Conservation (phyloP, 345 rosid genomes). For the rapeseed (Brassica napus) region Da-Ae NC_063436.1:9871001-9871500, state of each 20-base stretch:
- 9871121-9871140: constrained; percentile 76
- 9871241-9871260: background rate
- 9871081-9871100: constrained; percentile 83
- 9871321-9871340: constrained; percentile 45
- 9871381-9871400: constrained; percentile 58
- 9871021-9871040: constrained; percentile 48
- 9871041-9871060: constrained; percentile 75
- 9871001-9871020: constrained; percentile 83
- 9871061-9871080: constrained; percentile 74
- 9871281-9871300: constrained; percentile 20
- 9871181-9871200: constrained; percentile 63
- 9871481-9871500: constrained; percentile 58
- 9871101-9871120: constrained; percentile 86
- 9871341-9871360: constrained; percentile 35
- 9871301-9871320: constrained; percentile 12
- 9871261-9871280: constrained; percentile 10
- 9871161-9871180: constrained; percentile 58
- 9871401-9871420: constrained; percentile 82
- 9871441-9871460: constrained; percentile 61
- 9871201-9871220: constrained; percentile 79
- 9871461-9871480: constrained; percentile 93
- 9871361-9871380: constrained; percentile 41
- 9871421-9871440: constrained; percentile 58
- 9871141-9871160: constrained; percentile 82
- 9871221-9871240: constrained; percentile 48